Evolutionary conservation across 805 yeast genomes (phyloP).

Genomic region (Wickerhamiella siamensis): DNA sequence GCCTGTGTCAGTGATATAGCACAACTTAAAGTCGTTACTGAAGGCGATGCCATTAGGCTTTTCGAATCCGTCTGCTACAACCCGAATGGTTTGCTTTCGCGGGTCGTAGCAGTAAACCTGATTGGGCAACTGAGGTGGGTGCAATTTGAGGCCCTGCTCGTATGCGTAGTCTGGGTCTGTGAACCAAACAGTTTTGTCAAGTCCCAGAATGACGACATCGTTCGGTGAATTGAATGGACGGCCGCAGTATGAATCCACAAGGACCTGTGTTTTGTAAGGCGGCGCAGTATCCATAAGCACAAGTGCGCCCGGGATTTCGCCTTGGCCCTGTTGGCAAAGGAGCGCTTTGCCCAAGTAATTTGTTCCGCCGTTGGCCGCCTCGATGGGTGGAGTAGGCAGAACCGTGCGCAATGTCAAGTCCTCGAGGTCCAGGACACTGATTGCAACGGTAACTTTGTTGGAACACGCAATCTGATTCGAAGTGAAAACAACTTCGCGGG

Average conservation of each 20-base stretch:
- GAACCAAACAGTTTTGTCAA: constrained; percentile 21
- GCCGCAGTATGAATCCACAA: constrained; percentile 19
- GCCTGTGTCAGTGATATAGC: constrained; percentile 37
- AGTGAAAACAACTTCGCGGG: constrained; percentile 20
- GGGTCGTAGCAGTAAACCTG: constrained; percentile 32
- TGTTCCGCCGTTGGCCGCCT: constrained; percentile 19
- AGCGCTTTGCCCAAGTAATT: constrained; percentile 17
- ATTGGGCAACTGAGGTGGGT: constrained; percentile 16
- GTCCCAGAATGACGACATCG: constrained; percentile 19
- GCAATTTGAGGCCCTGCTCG: constrained; percentile 13
- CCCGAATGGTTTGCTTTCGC: constrained; percentile 12
- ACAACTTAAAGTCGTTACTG: constrained; percentile 27
- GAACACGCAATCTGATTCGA: constrained; percentile 15
- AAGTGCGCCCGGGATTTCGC: constrained; percentile 13
- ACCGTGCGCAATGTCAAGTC: not conserved
- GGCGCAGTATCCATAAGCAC: constrained; percentile 13
- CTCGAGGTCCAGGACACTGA: not conserved
- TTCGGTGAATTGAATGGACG: constrained; percentile 20
- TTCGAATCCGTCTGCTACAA: constrained; percentile 29
- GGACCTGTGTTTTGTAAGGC: constrained; percentile 11
- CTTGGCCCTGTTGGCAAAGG: constrained; percentile 19
- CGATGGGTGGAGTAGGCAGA: constrained; percentile 1
- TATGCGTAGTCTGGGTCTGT: constrained; percentile 21
- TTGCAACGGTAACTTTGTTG: not conserved
- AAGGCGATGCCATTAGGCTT: constrained; percentile 68